Evolutionary conservation across 441 rosid genomes (phyloP).

Genomic region (Gossypium lobatum): DNA sequence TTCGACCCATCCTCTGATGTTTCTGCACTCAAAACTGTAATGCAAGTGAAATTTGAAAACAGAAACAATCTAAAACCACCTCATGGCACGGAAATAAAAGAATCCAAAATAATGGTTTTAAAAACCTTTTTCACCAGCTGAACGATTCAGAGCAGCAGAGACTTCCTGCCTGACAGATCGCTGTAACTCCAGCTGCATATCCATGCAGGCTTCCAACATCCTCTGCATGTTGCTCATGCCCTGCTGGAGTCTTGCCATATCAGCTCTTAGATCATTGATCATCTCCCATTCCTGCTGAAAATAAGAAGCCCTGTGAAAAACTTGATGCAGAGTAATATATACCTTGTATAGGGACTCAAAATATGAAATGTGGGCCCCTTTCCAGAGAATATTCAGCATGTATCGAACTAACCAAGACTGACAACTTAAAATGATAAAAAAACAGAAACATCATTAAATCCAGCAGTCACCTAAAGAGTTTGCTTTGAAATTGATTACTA

Average conservation of each 20-base stretch:
- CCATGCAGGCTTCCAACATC: constrained; percentile 97
- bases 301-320: constrained; percentile 9
- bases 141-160: constrained; percentile 87
- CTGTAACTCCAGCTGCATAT: constrained; percentile 96
- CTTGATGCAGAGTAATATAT: background rate
- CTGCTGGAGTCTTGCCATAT: constrained; percentile 90
- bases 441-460: background rate
- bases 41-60: background rate
- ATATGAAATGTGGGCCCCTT: background rate
- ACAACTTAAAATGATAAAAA: background rate
- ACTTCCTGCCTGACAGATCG: constrained; percentile 99
- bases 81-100: background rate
- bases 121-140: constrained; percentile 65
- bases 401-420: background rate
- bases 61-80: background rate
- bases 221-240: constrained; percentile 99
- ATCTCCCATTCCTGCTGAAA: constrained; percentile 86
- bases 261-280: constrained; percentile 84
- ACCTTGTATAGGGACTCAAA: background rate
- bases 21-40: constrained; percentile 56
- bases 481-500: background rate
- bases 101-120: background rate
- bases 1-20: constrained; percentile 84
- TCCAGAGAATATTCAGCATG: background rate
- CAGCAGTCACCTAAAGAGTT: background rate